phyloP scores from a whole-genome alignment of 1,284 basidiomycete genomes.

The Tylopilus sp. region DNA sequence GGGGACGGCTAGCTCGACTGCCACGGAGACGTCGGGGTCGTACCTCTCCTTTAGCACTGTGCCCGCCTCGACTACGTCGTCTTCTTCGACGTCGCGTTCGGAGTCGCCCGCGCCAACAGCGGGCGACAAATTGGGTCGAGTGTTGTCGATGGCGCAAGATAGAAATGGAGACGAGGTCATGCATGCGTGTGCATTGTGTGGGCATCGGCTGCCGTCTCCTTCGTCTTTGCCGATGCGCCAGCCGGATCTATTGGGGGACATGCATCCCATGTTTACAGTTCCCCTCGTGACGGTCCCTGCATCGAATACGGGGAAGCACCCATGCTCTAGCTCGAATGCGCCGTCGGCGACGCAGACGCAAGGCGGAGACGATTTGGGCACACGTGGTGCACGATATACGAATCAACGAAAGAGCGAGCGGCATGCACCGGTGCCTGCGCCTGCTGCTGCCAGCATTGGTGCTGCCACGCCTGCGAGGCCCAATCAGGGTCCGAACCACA shows the following conservation, averaged over 20 bases:
- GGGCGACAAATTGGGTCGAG: constrained; percentile 3
- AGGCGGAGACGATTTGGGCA: background rate
- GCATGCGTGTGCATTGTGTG: constrained; percentile 18
- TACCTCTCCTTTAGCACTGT: constrained; percentile 26
- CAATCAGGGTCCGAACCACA: background rate
- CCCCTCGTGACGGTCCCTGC: constrained; percentile 27
- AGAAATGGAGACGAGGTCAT: background rate
- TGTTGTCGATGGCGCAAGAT: background rate
- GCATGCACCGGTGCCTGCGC: background rate
- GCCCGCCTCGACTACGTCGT: constrained; percentile 18
- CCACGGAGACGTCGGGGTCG: constrained; percentile 22
- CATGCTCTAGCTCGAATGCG: background rate
- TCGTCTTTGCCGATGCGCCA: background rate
- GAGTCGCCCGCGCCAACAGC: constrained; percentile 8
- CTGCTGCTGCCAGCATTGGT: background rate
- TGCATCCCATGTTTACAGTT: constrained; percentile 33
- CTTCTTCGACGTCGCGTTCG: constrained; percentile 13
- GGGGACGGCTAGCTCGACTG: constrained; percentile 21
- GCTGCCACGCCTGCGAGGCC: background rate
- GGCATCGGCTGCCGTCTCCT: constrained; percentile 12
- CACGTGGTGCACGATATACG: background rate
- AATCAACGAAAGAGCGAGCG: background rate
- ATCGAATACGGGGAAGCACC: background rate
- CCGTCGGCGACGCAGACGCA: background rate
- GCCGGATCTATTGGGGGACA: background rate